These are phyloP conservation scores for Lophiostoma macrostomum DNA, from an alignment of 495 filamentous ascomycete species.

Conservation along the genomic window DNA sequence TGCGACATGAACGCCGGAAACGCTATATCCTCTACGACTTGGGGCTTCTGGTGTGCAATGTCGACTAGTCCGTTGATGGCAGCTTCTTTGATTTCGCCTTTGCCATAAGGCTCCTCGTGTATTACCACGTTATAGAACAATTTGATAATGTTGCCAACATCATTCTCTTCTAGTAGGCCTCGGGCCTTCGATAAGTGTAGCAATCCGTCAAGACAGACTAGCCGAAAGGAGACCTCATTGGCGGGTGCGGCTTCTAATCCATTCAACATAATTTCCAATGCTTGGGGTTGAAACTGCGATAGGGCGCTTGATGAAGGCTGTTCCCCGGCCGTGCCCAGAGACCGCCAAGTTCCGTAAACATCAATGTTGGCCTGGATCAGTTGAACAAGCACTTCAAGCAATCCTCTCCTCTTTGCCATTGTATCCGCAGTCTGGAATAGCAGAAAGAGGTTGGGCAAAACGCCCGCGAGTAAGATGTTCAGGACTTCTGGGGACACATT, in stretches of 20 bases:
- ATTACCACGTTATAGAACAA: slow-evolving; percentile 65
- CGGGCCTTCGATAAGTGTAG: slow-evolving; percentile 55
- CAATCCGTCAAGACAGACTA: slow-evolving; percentile 59
- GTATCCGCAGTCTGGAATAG: slow-evolving; percentile 63
- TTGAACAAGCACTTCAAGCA: slow-evolving; percentile 61
- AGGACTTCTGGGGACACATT: slow-evolving; percentile 55
- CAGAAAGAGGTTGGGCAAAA: slow-evolving; percentile 59
- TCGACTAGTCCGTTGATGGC: slow-evolving; percentile 63
- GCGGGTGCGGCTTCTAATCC: slow-evolving; percentile 59
- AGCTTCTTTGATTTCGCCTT: slow-evolving; percentile 58
- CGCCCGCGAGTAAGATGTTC: slow-evolving; percentile 52
- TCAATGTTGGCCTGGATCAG: slow-evolving; percentile 56
- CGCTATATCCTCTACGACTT: slow-evolving; percentile 66
- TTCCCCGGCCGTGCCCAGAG: slow-evolving; percentile 39
- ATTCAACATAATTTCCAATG: slow-evolving; percentile 59
- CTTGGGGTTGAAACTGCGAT: slow-evolving; percentile 56
- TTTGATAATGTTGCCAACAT: slow-evolving; percentile 62
- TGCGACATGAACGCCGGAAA: slow-evolving; percentile 72
- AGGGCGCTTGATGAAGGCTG: slow-evolving; percentile 48
- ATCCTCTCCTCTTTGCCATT: slow-evolving; percentile 64
- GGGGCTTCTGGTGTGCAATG: slow-evolving; percentile 63
- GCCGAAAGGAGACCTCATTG: slow-evolving; percentile 64
- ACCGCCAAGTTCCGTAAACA: slow-evolving; percentile 58
- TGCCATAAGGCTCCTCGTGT: slow-evolving; percentile 55
- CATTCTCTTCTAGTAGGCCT: slow-evolving; percentile 59